Evolutionary conservation across 257 asterid species (phyloP).

Genomic region (Fraxinus anomala): DNA sequence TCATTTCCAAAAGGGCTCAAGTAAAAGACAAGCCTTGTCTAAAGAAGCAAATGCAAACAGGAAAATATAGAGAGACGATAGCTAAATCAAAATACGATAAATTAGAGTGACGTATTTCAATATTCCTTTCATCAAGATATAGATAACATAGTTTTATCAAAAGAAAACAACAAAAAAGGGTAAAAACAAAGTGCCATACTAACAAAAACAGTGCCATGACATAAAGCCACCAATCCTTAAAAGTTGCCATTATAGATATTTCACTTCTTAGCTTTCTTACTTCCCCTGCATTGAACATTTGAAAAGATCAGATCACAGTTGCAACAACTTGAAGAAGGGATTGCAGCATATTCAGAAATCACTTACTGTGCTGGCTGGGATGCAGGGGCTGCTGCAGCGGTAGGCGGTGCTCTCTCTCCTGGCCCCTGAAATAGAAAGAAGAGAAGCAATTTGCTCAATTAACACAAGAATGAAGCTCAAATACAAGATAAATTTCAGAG

Average conservation of each 20-base stretch:
- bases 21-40: no score
- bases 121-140: constrained; percentile 1
- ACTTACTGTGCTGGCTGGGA: constrained; percentile 26
- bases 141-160: constrained; percentile 5
- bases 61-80: neutral
- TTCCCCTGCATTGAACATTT: constrained; percentile 20
- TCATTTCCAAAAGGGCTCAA: no score
- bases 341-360: neutral
- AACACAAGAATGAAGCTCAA: neutral
- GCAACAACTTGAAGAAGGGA: neutral
- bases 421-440: constrained; percentile 22
- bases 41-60: neutral
- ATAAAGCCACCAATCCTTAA: neutral
- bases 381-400: constrained; percentile 15
- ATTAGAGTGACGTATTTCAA: neutral
- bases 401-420: constrained; percentile 19
- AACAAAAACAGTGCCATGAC: constrained; percentile 17
- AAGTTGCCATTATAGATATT: neutral
- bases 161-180: constrained; percentile 4
- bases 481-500: neutral
- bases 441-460: neutral
- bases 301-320: neutral
- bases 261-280: constrained; percentile 28
- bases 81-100: neutral
- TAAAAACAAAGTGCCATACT: constrained; percentile 11